phyloP scores from a whole-genome alignment of 768 basidiomycete species.

The Pluteus cervinus region DNA sequence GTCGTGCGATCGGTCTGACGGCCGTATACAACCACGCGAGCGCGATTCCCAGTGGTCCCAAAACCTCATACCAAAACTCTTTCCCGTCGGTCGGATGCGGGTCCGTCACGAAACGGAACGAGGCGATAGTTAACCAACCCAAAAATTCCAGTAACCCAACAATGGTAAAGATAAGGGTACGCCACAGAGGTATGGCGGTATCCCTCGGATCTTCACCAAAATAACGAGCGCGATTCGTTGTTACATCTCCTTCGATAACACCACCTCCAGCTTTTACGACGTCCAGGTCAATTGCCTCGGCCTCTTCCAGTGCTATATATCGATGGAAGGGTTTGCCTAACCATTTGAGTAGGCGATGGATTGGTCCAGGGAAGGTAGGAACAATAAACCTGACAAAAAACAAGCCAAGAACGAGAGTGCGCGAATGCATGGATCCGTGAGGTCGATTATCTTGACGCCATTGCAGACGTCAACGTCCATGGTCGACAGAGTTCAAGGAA shows the following conservation, averaged over 20 bases:
- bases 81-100: conserved; percentile 23
- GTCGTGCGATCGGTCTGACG: conserved; percentile 44
- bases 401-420: too few species aligned
- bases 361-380: too few species aligned
- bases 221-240: too few species aligned
- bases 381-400: too few species aligned
- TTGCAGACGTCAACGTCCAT: too few species aligned
- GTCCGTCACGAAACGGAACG: conserved; percentile 42
- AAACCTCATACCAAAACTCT: too few species aligned
- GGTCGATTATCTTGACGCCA: too few species aligned
- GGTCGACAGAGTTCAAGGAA: too few species aligned
- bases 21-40: conserved; percentile 64
- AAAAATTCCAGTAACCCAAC: conserved; percentile 53
- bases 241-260: conserved; percentile 13
- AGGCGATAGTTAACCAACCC: conserved; percentile 54
- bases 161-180: conserved; percentile 48
- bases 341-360: too few species aligned
- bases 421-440: too few species aligned
- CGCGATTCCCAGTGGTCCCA: conserved; percentile 45
- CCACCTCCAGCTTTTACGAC: conserved; percentile 15
- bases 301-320: conserved; percentile 49
- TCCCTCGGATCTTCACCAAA: too few species aligned
- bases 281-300: conserved; percentile 38
- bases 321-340: conserved; percentile 33
- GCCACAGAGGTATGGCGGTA: conserved; percentile 46